Base-by-base conservation (phyloP, 2,329 filamentous ascomycete genomes). In the Alternaria arborescens region DNA sequence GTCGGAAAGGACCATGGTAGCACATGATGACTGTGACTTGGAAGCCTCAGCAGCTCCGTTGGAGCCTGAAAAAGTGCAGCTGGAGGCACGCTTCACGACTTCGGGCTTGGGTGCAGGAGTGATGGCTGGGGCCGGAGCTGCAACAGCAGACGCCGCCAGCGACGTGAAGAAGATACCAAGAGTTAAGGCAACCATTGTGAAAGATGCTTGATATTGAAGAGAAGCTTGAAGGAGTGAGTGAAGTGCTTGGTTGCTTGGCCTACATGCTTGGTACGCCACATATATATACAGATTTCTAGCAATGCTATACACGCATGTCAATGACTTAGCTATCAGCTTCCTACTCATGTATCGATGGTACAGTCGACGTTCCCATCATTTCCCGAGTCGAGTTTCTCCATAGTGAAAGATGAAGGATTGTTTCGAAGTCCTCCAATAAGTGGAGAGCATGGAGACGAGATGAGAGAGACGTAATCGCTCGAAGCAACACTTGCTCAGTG, bases 61-160 rank as follows among this genome's bases (percentile, higher is more conserved):
- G 36, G 68, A 64, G 24, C 69, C 69, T 44, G 81, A 86, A 68
- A 88, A 87, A 10, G 84, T 87, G 73, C 87, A 89, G 50, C 76
- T 75, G 16, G 75, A 61, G 26, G 61, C 68, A 58, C 71, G 68
- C 60, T 71, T 71, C 20, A 52, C 56, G 8, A 63, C 40, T 16
- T 55, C 61, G 7, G 64, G 55, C 16, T 64, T 51, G 22, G 68
- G 66, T 20, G 69, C 71, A 51, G 64, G 53, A 43, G 59, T 64
- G 20, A 66, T 60, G 8, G 69, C 66, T 16, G 73, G 69, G 18
- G 76, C 63, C 7, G 71, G 72, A 4, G 65, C 70, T 41, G 71
- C 67, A 14, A 60, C 47, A 43, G 67, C 69, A 46, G 71, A 63
- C 36, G 63, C 68, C 38, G 62, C 68, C 54, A 73, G 62, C 53